These are phyloP conservation scores for Paraurostyla sp. DNA, from an alignment of 73 alveolate species.

Conservation along the genomic window DNA sequence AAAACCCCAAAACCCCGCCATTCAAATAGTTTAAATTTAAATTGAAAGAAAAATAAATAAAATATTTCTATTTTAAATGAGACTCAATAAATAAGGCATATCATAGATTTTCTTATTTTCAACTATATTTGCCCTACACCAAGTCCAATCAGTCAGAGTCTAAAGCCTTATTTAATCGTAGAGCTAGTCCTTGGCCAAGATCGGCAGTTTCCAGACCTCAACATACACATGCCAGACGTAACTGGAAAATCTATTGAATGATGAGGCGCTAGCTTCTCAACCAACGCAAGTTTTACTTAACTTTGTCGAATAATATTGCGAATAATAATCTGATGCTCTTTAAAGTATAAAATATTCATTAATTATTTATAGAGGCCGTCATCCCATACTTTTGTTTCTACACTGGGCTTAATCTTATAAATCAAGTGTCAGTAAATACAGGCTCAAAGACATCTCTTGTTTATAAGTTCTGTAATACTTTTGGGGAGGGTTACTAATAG, in stretches of 20 bases:
- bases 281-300: constrained; percentile 7
- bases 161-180: not conserved
- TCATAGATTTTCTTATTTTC: not conserved
- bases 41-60: not conserved
- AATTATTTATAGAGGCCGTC: constrained; percentile 39
- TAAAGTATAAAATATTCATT: constrained; percentile 7
- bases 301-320: constrained; percentile 13
- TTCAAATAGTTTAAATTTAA: no score
- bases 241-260: not conserved
- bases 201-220: not conserved
- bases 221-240: not conserved
- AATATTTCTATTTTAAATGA: not conserved
- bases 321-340: not conserved
- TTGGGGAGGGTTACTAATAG: constrained; percentile 28
- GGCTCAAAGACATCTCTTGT: not conserved
- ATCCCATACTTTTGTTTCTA: constrained; percentile 26
- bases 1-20: no score
- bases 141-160: not conserved
- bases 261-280: not conserved
- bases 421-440: not conserved
- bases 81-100: not conserved
- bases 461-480: not conserved
- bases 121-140: not conserved
- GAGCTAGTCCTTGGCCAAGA: not conserved
- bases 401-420: constrained; percentile 18